These are phyloP conservation scores for Leucosporidium scottii DNA, from an alignment of 768 basidiomycete genomes.

Conservation along the genomic window DNA sequence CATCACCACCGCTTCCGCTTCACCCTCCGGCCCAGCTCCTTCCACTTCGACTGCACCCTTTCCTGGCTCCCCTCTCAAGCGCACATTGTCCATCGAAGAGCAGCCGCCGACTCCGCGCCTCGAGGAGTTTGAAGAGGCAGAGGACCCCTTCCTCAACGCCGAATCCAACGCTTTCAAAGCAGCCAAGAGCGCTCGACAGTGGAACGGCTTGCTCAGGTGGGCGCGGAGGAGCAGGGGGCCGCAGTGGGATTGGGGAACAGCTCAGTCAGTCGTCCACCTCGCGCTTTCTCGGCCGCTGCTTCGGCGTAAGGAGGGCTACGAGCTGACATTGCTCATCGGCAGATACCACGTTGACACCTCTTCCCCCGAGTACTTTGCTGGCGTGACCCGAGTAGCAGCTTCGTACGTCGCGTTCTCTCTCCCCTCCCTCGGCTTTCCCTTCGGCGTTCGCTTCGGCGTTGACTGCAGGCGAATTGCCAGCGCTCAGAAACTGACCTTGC, in stretches of 20 bases:
- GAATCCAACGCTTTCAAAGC: background rate
- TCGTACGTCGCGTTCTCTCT: too few relatives aligned
- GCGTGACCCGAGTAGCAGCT: background rate
- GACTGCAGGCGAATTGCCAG: too few relatives aligned
- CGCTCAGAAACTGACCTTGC: too few relatives aligned
- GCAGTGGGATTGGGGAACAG: constrained; percentile 11
- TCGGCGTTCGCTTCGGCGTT: too few relatives aligned
- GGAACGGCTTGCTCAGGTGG: constrained; percentile 1
- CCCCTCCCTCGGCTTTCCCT: too few relatives aligned
- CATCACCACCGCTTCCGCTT: background rate
- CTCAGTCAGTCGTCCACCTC: background rate
- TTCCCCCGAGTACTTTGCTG: background rate
- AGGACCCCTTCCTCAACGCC: background rate
- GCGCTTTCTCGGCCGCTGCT: background rate
- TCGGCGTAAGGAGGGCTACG: background rate
- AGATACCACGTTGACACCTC: background rate
- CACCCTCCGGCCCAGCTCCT: background rate
- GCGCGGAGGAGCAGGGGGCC: background rate
- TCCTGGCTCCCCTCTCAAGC: background rate
- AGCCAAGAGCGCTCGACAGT: constrained; percentile 2
- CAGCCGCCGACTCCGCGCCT: too few relatives aligned
- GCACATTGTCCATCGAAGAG: background rate
- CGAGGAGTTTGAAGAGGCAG: background rate
- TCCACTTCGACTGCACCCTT: background rate
- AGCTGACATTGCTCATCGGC: background rate